These are phyloP conservation scores for Eucalyptus paniculata DNA, from an alignment of 345 rosid species.

Conservation along the genomic window DNA sequence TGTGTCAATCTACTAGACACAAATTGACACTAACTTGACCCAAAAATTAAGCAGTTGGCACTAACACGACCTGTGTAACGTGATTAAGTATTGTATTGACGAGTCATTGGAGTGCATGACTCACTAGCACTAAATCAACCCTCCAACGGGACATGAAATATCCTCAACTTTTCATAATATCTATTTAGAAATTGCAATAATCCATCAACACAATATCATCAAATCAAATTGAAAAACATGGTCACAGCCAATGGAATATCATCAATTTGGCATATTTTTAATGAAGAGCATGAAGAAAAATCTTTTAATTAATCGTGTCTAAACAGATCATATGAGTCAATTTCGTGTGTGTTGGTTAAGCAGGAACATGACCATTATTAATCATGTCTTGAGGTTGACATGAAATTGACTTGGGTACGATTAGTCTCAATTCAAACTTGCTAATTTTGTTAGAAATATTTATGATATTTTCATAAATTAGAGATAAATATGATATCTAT, in stretches of 20 bases:
- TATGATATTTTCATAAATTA: not conserved
- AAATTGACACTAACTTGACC: not conserved
- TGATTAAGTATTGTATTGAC: not conserved
- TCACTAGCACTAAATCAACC: not conserved
- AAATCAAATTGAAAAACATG: not conserved
- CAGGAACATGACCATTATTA: not conserved
- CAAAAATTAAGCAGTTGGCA: not conserved
- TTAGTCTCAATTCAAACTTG: not conserved
- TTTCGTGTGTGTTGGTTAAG: not conserved
- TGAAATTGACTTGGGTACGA: not conserved
- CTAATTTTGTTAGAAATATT: not conserved
- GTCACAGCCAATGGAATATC: not conserved
- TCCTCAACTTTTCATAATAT: not conserved
- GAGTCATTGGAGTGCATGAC: not conserved
- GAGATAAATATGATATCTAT: not conserved
- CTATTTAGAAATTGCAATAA: not conserved
- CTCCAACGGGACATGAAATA: not conserved
- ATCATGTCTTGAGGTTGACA: not conserved
- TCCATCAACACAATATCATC: not conserved
- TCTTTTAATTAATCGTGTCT: not conserved
- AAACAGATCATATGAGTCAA: rapidly evolving
- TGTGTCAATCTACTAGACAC: not conserved
- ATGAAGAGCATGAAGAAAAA: not conserved
- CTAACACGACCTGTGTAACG: not conserved
- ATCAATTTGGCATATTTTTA: not conserved